A percentile compares a stretch with the other conserved stretches of the same genome.
These are phyloP conservation scores for Xylariaceae sp. DNA, from an alignment of 2,329 filamentous ascomycete species.

Conservation along the genomic window DNA sequence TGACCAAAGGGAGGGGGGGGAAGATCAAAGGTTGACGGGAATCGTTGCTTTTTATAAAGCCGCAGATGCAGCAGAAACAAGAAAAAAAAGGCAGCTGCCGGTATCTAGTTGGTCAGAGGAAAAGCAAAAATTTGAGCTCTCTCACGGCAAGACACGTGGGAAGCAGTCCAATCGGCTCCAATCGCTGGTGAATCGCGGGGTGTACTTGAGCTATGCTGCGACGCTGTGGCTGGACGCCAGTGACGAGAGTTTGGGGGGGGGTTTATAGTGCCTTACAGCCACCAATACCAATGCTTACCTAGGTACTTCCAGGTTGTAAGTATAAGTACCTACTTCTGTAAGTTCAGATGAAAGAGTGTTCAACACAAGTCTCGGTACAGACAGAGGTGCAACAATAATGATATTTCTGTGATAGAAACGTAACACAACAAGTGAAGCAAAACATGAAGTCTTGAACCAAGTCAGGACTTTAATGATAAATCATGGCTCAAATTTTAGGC, in stretches of 20 bases:
- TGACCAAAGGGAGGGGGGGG: constrained; percentile 21
- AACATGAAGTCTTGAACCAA: no score
- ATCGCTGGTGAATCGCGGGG: constrained; percentile 28
- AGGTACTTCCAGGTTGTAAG: neutral
- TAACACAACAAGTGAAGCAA: no score
- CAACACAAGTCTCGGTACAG: no score
- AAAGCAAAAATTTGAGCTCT: constrained; percentile 23
- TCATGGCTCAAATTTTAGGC: no score
- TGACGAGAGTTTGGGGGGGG: neutral
- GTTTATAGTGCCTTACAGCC: neutral
- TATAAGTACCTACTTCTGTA: no score
- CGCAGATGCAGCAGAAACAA: constrained; percentile 5
- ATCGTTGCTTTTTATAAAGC: constrained; percentile 18
- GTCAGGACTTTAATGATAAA: no score
- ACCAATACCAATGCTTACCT: neutral
- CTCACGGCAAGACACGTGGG: constrained; percentile 8
- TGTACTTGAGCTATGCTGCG: constrained; percentile 2
- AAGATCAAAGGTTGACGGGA: constrained; percentile 1
- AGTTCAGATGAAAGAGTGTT: no score
- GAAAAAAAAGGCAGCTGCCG: constrained; percentile 7
- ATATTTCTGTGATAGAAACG: no score
- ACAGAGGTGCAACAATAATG: no score
- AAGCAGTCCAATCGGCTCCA: constrained; percentile 27
- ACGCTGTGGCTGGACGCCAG: neutral
- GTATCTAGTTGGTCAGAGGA: constrained; percentile 5